Conservation (phyloP, 495 filamentous ascomycete genomes). For the Hypoxylon cercidicola region DNA sequence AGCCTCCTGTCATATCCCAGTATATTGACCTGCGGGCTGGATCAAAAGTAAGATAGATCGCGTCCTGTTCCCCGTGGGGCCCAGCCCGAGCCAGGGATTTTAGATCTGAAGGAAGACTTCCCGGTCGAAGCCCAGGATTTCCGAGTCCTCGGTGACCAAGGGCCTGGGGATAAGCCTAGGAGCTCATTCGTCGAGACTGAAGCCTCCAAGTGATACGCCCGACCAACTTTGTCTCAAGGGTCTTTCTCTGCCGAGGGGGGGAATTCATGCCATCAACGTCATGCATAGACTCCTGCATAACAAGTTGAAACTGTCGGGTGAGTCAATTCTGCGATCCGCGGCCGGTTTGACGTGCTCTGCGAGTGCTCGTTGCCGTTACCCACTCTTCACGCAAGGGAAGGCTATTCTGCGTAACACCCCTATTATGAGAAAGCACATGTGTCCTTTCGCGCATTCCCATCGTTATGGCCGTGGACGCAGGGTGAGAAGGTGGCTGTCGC, state of each 20-base stretch:
- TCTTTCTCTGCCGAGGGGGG: conserved; percentile 21
- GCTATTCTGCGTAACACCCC: conserved; percentile 15
- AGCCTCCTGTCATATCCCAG: conserved; percentile 33
- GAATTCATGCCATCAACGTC: conserved; percentile 41
- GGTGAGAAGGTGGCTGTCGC: conserved; percentile 13
- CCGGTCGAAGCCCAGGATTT: conserved; percentile 11
- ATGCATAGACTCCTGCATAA: conserved; percentile 37
- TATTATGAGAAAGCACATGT: conserved; percentile 11
- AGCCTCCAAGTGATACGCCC: conserved; percentile 20
- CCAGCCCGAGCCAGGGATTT: conserved; percentile 21
- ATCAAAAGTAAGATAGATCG: conserved; percentile 37
- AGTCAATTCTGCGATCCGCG: conserved; percentile 23
- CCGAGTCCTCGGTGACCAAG: conserved; percentile 16
- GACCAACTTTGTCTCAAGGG: conserved; percentile 25
- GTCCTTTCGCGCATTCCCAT: conserved; percentile 8
- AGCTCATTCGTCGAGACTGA: conserved; percentile 34
- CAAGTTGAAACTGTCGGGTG: conserved; percentile 26
- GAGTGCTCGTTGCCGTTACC: conserved; percentile 15
- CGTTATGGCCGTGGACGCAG: conserved; percentile 23
- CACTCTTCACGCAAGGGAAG: conserved; percentile 38
- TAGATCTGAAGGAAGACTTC: conserved; percentile 28
- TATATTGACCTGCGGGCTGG: conserved; percentile 37
- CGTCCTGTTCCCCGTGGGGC: conserved; percentile 22
- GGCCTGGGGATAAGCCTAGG: conserved; percentile 17
- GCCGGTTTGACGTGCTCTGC: conserved; percentile 18